Base-by-base conservation (phyloP, 2,329 filamentous ascomycete species). In the Colletotrichum sp. region DNA sequence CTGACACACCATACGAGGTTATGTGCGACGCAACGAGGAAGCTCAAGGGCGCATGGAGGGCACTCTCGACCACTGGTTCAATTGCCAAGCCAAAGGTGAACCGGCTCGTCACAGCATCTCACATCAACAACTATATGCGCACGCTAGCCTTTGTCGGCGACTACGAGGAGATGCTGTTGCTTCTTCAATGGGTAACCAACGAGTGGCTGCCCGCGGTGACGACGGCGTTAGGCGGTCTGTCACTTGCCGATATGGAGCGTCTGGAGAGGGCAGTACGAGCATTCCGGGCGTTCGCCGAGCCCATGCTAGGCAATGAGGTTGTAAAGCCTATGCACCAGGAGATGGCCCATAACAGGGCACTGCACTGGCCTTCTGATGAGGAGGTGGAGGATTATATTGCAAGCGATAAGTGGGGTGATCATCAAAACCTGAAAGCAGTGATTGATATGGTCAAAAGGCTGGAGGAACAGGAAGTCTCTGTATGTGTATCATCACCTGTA, bases 71-170 rank as follows among this genome's bases (percentile, higher is more conserved):
- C 6, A 65, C 12, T 5, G 64, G 36, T 25, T 39, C 73, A 22
- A 63, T 64, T 16, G 15, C n/a, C 34, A 19, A 60, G 8, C 66
- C 71, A 22, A 55, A 27, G 7, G 68, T 39, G 8, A 60, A 57
- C 36, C 7, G 8, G 15, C 28, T 55, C 4, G 48, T 81, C 85
- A 15, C 84, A 92, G 13, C 82, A 82, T 12, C 87, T 89, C 8
- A 83, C 83, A 25, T 83, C 88, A 48, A 80, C 78, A 85, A 86
- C 3, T 94, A 94, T 80, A 88, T 95, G 81, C 88, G 92, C 63
- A 88, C 91, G 2, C 85, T 95, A 27, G 93, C 90, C 1, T 88
- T 90, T 68, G 82, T 92, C n/a, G 89, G 89, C 44, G 91, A 95
- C 78, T 86, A 87, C 65, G 84, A 88, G 3, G 91, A 89, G 66